Base-by-base conservation (phyloP, 441 rosid species). In the Euphorbia celastroides region DNA sequence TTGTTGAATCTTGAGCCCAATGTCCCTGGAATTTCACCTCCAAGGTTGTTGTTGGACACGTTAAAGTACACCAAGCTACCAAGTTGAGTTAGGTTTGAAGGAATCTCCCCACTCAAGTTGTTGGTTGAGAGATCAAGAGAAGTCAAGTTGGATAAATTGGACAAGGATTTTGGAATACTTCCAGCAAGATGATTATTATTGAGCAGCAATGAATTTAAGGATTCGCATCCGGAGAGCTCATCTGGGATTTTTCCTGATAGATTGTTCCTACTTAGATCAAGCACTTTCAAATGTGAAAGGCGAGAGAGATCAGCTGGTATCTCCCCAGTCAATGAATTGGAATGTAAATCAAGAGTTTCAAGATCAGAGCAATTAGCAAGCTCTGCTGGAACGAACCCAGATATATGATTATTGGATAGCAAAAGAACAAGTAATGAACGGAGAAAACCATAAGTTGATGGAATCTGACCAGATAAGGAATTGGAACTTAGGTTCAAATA, bases 331-430 rank as follows among this genome's bases (percentile, higher is more conserved):
- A 94, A 57, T 62, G 72, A 65, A 76, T 94, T 88, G 0, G 86
- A 87, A 34, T 81, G 79, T 57, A 94, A 78, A 73, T 94, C 89
- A 5, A 94, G 92, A 77, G 76, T 77, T 80, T 88, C 88, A 66
- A 94, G 94, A 74, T 74, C 85, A 54, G 98, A 83, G 75, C 97
- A 94, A 72, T 94, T 92, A 28, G 94, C 94, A 34, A 94, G 78
- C 78, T 88, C 96, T 5, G 84, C 79, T 3, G 94, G 98, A 68
- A 92, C 75, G 51, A 68, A 67, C 9, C 97, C 94, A 62, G 88
- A 80, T 69, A 94, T 80, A 63, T 77, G 80, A 75, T 94, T 94
- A 67, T 74, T 72, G 2, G 99, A 84, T 59, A 94, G 72, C 12
- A 98, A 89, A 42, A 94, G 85, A 70, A 85, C 83, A 57, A 64